These are phyloP conservation scores for Cantharellus cinnabarinus DNA, from an alignment of 768 basidiomycete genomes.

Conservation along the genomic window DNA sequence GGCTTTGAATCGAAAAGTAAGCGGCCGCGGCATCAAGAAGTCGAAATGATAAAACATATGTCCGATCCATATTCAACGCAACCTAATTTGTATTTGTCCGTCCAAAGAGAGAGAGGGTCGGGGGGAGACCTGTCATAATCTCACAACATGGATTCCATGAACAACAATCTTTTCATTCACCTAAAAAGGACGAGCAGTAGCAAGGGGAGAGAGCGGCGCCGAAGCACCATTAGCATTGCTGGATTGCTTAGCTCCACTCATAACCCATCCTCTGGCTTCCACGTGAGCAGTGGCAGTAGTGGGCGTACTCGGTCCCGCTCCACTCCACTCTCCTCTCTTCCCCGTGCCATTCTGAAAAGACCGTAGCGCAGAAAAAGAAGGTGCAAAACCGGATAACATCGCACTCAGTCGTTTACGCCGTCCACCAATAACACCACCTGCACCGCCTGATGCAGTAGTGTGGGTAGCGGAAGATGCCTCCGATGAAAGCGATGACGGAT, in stretches of 20 bases:
- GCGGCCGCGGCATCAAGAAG: too few species aligned
- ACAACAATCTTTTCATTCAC: too few species aligned
- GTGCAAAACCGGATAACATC: background rate
- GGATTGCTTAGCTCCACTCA: background rate
- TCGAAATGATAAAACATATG: too few species aligned
- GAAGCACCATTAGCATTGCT: too few species aligned
- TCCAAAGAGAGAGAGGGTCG: too few species aligned
- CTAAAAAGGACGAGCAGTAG: too few species aligned
- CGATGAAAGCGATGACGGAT: constrained; percentile 30
- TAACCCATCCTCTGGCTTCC: constrained; percentile 40
- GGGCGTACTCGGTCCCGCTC: constrained; percentile 41
- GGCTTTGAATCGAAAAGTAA: too few species aligned
- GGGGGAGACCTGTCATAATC: too few species aligned
- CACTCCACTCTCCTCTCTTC: constrained; percentile 1
- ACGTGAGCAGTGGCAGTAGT: constrained; percentile 70
- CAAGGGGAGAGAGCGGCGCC: too few species aligned
- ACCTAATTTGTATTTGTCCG: too few species aligned
- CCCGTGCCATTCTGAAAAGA: background rate
- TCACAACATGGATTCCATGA: too few species aligned
- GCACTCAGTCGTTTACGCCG: background rate
- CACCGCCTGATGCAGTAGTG: background rate
- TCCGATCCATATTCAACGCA: too few species aligned
- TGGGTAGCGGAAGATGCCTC: constrained; percentile 17
- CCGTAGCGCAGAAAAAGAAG: background rate
- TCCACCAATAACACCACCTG: background rate